Evolutionary conservation across 805 yeast genomes (phyloP), one percentile per base, ranked within the genome.

Genomic region (Kluyveromyces nonfermentans): DNA sequence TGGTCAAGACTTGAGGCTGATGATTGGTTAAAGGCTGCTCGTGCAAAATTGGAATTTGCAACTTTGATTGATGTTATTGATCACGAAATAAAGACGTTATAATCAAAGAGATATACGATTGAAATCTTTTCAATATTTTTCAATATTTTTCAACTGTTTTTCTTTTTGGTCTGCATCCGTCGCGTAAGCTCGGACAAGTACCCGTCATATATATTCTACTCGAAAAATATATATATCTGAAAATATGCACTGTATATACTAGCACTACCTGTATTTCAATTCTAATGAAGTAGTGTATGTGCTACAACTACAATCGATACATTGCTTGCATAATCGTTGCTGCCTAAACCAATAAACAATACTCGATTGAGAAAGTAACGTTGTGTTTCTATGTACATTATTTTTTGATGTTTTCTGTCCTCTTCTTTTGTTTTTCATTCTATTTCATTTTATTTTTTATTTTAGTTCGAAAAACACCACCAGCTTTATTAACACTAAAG

Each of bases 1-100:
- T 86, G 96, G 96, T 77, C 93, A 32, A 81, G 94, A 73, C 77
- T 77, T 59, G 73, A 93, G 54, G 93, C 97, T 33, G 78, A 79
- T 54, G 96, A 87, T 62, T 93, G 97, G 97, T 77, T 93, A 30
- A 69, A 70, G 25, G 95, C 87, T 63, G 87, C 93, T 39, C 80
- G 97, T 72, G 82, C 80, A 70, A 83, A 94, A 62, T 70, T 88
- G 50, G 97, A 90, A 69, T 77, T 85, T 32, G 90, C 88, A 68
- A 81, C 88, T 57, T 71, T 90, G 60, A 72, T 86, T 47, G 78
- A 75, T 46, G 65, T 83, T 52, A 70, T 85, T 49, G 86, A 82
- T 48, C 64, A 80, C 41, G 93, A 83, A 63, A 61, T 82, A 44
- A 75, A 74, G 55, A 69, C 72, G 33, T 54, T 70, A 44, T 71